Percentiles rank a stretch among this genome's conserved stretches.
Evolutionary conservation across 2,329 filamentous ascomycete species (phyloP).

Genomic region (Samsoniella hepiali): DNA sequence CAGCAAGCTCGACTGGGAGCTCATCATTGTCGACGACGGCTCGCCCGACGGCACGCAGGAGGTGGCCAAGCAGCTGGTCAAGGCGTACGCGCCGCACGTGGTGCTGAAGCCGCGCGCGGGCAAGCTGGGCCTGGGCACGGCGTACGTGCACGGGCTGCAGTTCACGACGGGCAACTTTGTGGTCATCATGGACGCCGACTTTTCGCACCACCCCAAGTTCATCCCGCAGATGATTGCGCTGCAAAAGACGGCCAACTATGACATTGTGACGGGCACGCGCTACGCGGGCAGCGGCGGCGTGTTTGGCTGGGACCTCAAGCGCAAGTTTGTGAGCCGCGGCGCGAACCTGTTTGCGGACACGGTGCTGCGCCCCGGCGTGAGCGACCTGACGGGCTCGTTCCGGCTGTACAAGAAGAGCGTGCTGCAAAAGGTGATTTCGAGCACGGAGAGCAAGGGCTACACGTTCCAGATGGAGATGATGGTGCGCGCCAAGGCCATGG

Average conservation of each 20-base stretch:
- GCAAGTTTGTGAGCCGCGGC: conserved; percentile 78
- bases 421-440: conserved; percentile 83
- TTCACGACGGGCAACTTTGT: conserved; percentile 91
- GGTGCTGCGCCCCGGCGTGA: conserved; percentile 86
- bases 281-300: conserved; percentile 89
- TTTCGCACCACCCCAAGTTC: conserved; percentile 98
- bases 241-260: conserved; percentile 75
- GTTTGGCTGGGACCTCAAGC: conserved; percentile 94
- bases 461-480: conserved; percentile 99
- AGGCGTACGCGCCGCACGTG: conserved; percentile 77
- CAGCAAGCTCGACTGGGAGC: conserved; percentile 92
- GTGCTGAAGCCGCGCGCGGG: conserved; percentile 83
- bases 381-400: conserved; percentile 93
- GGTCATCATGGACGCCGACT: conserved; percentile 99
- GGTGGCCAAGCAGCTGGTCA: conserved; percentile 84
- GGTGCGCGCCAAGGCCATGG: conserved; percentile 94
- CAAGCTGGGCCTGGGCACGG: conserved; percentile 95
- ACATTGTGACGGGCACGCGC: conserved; percentile 94
- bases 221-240: conserved; percentile 88
- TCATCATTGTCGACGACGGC: conserved; percentile 97
- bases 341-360: conserved; percentile 97
- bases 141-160: conserved; percentile 91
- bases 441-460: conserved; percentile 94
- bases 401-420: conserved; percentile 89
- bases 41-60: conserved; percentile 93